Evolutionary conservation across 2,329 filamentous ascomycete species (phyloP), one percentile per base, ranked within the genome.

Genomic region (Aulographum hederae): DNA sequence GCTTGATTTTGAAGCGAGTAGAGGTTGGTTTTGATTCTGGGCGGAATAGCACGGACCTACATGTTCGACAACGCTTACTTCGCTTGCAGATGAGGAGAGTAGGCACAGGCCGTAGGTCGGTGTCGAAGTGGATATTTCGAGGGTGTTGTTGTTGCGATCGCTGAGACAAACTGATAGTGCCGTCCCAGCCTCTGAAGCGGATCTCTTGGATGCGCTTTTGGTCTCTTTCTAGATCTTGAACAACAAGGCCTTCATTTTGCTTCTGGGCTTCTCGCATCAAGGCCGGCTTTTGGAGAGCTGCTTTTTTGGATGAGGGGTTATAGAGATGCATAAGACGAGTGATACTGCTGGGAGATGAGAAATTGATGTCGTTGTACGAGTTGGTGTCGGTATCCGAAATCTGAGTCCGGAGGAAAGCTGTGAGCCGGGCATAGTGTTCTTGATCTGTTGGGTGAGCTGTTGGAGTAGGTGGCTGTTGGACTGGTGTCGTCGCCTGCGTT

Each of bases 41-140:
- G 51, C 92, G 91, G 38, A 82, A 79, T 43, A 98, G 77, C 48
- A 95, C 94, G 57, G 95, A 86, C 10, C 89, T 77, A 56, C 89
- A 98, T 8, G 76, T 69, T 31, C 81, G 78, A 53, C 89, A 98
- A 28, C 89, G 80, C 57, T 94, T 95, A 14, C 82, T 84, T 23
- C 86, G 78, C 49, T 94, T 94, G 0, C 86, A 92, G 34, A 82
- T 76, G 11, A 98, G 69, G 2, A 91, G 67, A 12, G 79, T 77
- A 0, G 85, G 76, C 11, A 85, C 67, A 0, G 89, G 89, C 18
- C 81, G 75, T 4, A 95, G 68, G 14, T 86, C 71, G 32, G 75
- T 67, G 2, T 69, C 56, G 47, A 89, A 85, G 5, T 67, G 69
- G 2, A 67, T 56, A 25, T 61, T 52, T 32, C 59, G 48, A 39